Evolutionary conservation across 2,329 filamentous ascomycete species (phyloP), one percentile per base, ranked within the genome.

Genomic region (Hypoxylon sp.): DNA sequence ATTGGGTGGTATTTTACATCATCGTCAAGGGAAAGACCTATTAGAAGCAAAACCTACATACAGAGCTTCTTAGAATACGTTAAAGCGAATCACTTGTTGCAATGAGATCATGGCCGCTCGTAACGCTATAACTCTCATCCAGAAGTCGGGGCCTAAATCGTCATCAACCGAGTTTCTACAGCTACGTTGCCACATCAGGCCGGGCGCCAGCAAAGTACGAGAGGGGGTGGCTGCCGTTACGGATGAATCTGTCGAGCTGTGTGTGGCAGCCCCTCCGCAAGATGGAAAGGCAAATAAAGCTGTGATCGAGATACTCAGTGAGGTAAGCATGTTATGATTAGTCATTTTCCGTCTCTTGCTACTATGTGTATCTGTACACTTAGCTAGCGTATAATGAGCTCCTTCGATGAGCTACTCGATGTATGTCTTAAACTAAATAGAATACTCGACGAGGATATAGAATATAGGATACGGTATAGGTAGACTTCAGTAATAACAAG

Each of bases 261-360:
- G 89, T 52, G 90, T 93, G 2, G 80, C 90, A 0, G 90, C 90
- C 0, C 89, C 86, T 70, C 84, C 91, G 10, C 84, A 85, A 67
- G 89, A 92, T 13, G 90, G 90, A 13, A 89, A 92, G 75, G 88
- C 91, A 4, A 93, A 93, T 75, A 87, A 86, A 75, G 90, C 91
- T 3, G 88, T 92, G 2, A 80, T 88, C 53, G 82, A 85, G 39
- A 79, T 93, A 3, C 80, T 94, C 61, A 90, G 90, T 70, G 81
- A 88, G 74, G 88, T 89, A 72, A 70, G 79, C 67, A 9, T 26
- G 29, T 63, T 46, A 48, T 14, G 29, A 42, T 42, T 33, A 19
- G 10, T 24, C 22, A 17, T 44, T 9, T 44, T 9, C 39, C 10
- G n/a, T 17, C n/a, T 19, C n/a, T 31, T 31, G 8, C 6, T 31